Evolutionary conservation across 495 filamentous ascomycete species (phyloP).

Genomic region (Aspergillus cristatus): DNA sequence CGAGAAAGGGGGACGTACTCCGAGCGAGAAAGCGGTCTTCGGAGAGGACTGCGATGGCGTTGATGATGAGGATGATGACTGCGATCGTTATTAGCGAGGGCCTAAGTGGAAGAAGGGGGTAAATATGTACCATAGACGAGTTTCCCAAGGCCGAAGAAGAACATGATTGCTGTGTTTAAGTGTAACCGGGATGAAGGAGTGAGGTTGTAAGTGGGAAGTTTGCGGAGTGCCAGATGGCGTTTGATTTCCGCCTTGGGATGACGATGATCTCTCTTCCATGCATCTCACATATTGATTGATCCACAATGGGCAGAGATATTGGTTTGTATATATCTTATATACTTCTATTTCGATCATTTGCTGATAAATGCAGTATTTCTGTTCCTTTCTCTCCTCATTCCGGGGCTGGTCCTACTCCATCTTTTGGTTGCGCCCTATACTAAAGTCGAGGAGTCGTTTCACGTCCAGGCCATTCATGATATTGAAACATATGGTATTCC

Average conservation of each 20-base stretch:
- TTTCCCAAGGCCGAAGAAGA: conserved; percentile 62
- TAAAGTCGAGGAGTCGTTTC: conserved; percentile 99
- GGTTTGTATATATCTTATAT: neutral
- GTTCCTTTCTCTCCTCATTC: conserved; percentile 42
- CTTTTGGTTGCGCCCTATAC: conserved; percentile 79
- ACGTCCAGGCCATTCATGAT: conserved; percentile 90
- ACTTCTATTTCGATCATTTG: too few species aligned
- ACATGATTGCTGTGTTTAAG: conserved; percentile 36
- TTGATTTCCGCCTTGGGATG: neutral
- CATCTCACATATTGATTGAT: too few species aligned
- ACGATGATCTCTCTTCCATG: too few species aligned
- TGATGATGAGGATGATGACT: conserved; percentile 82
- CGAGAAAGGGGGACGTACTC: conserved; percentile 49
- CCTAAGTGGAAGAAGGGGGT: neutral
- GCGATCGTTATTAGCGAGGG: conserved; percentile 4
- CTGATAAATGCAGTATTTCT: conserved; percentile 3
- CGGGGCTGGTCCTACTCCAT: conserved; percentile 62
- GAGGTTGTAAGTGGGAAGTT: conserved; percentile 6
- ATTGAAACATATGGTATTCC: conserved; percentile 74
- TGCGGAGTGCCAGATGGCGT: conserved; percentile 5
- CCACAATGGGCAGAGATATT: neutral
- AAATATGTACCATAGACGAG: conserved; percentile 56
- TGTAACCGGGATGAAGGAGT: neutral
- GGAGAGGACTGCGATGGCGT: conserved; percentile 89
- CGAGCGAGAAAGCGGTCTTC: conserved; percentile 96